Percentiles rank a stretch among this genome's conserved stretches.
Evolutionary conservation across 225 moss, liverwort and hornwort species (phyloP).

Genomic region (Bryum argenteum): DNA sequence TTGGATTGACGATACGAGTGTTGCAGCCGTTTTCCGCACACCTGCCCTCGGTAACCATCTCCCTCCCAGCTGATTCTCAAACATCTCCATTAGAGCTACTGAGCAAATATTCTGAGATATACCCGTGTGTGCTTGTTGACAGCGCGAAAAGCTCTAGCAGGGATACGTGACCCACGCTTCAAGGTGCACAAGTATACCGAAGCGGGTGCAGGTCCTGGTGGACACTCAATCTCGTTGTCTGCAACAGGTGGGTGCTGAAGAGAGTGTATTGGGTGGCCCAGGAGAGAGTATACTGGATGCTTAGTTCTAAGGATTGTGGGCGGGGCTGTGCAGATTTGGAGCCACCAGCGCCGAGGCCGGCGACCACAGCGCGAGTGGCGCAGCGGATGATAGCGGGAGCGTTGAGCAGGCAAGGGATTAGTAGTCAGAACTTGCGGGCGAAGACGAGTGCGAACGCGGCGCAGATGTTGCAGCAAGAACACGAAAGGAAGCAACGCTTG

Average conservation of each 20-base stretch:
- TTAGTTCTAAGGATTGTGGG: not conserved
- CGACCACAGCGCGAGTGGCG: slow-evolving; percentile 81
- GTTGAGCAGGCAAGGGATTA: slow-evolving; percentile 71
- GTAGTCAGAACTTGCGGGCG: slow-evolving; percentile 59
- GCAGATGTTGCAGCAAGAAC: slow-evolving; percentile 75
- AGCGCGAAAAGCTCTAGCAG: slow-evolving; percentile 80
- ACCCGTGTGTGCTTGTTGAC: slow-evolving; percentile 21
- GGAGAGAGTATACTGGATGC: no score
- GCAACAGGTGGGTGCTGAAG: slow-evolving; percentile 36
- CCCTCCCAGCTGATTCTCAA: no score
- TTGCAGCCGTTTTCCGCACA: slow-evolving; percentile 81
- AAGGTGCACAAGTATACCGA: slow-evolving; percentile 66
- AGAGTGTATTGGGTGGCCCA: no score
- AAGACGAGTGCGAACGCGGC: slow-evolving; percentile 60
- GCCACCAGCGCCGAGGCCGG: slow-evolving; percentile 78
- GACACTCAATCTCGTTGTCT: slow-evolving; percentile 38
- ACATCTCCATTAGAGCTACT: not conserved
- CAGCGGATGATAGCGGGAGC: slow-evolving; percentile 99
- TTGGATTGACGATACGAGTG: slow-evolving; percentile 74
- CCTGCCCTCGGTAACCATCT: slow-evolving; percentile 71
- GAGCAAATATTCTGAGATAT: slow-evolving; percentile 10
- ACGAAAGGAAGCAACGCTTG: slow-evolving; percentile 73
- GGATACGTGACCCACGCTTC: slow-evolving; percentile 72
- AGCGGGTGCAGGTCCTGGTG: slow-evolving; percentile 45
- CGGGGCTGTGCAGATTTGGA: slow-evolving; percentile 56